These are phyloP conservation scores for Escovopsis sp. DNA, from an alignment of 2,329 filamentous ascomycete species.

Conservation along the genomic window DNA sequence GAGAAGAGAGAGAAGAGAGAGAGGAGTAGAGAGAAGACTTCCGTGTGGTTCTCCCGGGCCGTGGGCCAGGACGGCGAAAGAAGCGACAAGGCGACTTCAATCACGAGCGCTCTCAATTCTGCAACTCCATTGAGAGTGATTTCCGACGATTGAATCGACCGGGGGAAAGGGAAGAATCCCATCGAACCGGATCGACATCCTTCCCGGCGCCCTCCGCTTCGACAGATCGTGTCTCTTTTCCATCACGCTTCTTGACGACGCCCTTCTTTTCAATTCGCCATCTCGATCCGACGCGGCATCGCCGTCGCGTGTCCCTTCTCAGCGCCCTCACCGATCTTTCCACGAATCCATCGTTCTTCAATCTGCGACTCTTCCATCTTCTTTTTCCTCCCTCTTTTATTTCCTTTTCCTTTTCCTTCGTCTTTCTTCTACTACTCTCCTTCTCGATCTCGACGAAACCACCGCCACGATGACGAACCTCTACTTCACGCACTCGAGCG, in stretches of 20 bases:
- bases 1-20: no score
- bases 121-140: conserved; percentile 13
- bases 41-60: conserved; percentile 31
- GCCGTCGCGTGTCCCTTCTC: conserved; percentile 7
- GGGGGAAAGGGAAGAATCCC: no score
- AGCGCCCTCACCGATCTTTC: conserved; percentile 1
- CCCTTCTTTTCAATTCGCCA: neutral
- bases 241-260: conserved; percentile 5
- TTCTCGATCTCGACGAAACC: no score
- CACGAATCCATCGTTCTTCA: neutral
- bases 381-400: conserved; percentile 8
- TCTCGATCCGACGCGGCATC: conserved; percentile 1
- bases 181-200: no score
- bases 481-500: conserved; percentile 79
- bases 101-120: conserved; percentile 24
- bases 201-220: no score
- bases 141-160: conserved; percentile 15
- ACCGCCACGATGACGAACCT: conserved; percentile 71
- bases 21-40: conserved; percentile 28
- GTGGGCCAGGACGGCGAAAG: conserved; percentile 23
- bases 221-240: no score
- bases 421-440: conserved; percentile 5
- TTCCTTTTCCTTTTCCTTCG: neutral
- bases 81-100: conserved; percentile 17
- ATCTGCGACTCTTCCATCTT: neutral